Percentiles rank a stretch among this genome's conserved stretches.
phyloP scores from a whole-genome alignment of 352 stramenopile genomes.

The Thalassiosira exigua region DNA sequence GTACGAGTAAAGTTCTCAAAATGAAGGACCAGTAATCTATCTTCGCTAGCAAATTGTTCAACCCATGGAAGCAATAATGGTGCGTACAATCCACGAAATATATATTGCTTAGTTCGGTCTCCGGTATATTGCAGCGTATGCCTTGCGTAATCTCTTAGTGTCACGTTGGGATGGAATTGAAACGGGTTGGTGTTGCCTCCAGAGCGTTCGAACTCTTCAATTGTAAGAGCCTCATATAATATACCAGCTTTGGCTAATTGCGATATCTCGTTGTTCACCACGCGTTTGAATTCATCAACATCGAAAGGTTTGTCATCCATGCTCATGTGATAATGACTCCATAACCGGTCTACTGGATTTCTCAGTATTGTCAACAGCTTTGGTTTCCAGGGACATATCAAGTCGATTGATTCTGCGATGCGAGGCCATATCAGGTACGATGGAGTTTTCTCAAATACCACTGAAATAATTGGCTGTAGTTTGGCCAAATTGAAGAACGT shows the following conservation, averaged over 20 bases:
- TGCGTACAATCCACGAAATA: constrained; percentile 31
- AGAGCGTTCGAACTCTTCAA: constrained; percentile 21
- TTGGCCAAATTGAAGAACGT: constrained; percentile 15
- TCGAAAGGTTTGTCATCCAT: constrained; percentile 7
- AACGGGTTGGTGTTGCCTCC: background rate
- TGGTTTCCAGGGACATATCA: constrained; percentile 39
- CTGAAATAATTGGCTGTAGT: constrained; percentile 15
- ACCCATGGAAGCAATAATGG: constrained; percentile 41
- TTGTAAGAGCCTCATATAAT: constrained; percentile 25
- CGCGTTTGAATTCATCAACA: constrained; percentile 24
- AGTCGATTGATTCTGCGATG: constrained; percentile 29
- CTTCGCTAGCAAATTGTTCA: constrained; percentile 29
- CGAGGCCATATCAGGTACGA: constrained; percentile 42
- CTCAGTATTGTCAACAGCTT: constrained; percentile 60
- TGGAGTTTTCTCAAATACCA: constrained; percentile 62
- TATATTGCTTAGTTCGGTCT: background rate
- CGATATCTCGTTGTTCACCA: constrained; percentile 45
- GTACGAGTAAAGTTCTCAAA: constrained; percentile 31
- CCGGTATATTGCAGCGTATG: constrained; percentile 23
- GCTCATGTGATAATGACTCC: constrained; percentile 58
- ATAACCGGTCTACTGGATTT: constrained; percentile 63
- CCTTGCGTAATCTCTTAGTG: constrained; percentile 2
- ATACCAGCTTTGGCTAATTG: constrained; percentile 20
- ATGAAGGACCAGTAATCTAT: constrained; percentile 36
- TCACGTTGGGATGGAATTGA: constrained; percentile 10